Evolutionary conservation across 2,329 filamentous ascomycete genomes (phyloP), one percentile per base, ranked within the genome.

Genomic region (Phyllosticta capitalensis): DNA sequence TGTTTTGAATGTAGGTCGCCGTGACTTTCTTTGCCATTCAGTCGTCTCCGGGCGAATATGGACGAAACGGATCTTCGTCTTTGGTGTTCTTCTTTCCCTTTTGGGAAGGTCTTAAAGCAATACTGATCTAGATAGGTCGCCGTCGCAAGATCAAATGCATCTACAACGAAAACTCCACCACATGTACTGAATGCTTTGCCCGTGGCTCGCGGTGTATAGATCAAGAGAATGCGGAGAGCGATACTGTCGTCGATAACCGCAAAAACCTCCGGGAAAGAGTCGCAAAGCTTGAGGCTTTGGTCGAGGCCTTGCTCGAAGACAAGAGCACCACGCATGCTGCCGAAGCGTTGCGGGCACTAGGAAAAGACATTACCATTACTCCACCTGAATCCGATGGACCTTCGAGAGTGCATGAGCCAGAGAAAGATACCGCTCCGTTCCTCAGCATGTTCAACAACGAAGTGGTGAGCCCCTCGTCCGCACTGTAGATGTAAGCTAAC

Each of bases 91-190:
- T 19, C 24, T 53, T 58, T 6, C 33, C 65, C 55, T 14, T 58
- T 54, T 45, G 17, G 26, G 58, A 10, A 17, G 20, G 9, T 24
- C 38, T 51, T 65, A 72, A 62, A 74, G 64, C 7, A 19, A 53
- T 22, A 50, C 33, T 56, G 51, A 58, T 12, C 22, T 38, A 17
- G 5, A 22, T 20, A 72, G 80, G 79, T 61, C 74, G 77, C 49
- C 74, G 78, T 45, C 75, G 78, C 55, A 81, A 80, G 67, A 77
- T 79, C 26, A 72, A 74, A 56, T 81, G 79, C 66, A 74, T 77
- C 56, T 78, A 72, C 59, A 61, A 68, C n/a, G 71, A 72, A 45
- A 74, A 71, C 55, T 69, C 71, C 12, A 66, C 71, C 22, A 66
- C 72, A 56, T 80, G 77, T 65, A 73, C 72, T 28, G 75, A 74